Evolutionary conservation across 1,284 basidiomycete species (phyloP), one percentile per base, ranked within the genome.

Genomic region (Fomitopsis schrenkii): DNA sequence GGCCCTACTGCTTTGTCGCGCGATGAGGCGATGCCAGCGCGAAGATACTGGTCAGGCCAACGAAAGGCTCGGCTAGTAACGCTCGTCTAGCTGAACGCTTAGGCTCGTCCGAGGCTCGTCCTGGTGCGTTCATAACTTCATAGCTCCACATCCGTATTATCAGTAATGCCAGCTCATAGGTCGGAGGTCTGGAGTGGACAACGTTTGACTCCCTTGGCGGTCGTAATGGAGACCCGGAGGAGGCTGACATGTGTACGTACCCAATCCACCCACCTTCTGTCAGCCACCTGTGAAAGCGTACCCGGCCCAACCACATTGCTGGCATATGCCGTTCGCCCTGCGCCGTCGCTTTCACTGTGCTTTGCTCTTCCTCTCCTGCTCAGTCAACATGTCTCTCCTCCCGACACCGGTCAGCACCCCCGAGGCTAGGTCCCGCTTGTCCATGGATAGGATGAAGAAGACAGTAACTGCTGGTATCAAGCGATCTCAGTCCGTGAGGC

Each of bases 371-470:
- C 19, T 38, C 35, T 38, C 52, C n/a, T 54, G 33, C 33, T 54
- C 52, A 5, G 36, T 50, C 22, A 22, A n/a, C 48, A 65, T 65
- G 38, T 59, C 58, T 35, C 33, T 57, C 57, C 60, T 59, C 40
- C 41, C 52, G 1, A 26, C 52, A 14, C 58, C 58, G 10, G 58
- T 55, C 41, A 59, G 50, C 12, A 54, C 52, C 40, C 33, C 52
- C 2, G 12, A 45, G 15, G 10, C 58, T 14, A 5, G 52, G 40
- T 7, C 44, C 30, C 58, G 58, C 52, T 35, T 53, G 36, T 15
- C 48, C 26, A 30, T 50, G 28, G 48, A 50, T 30, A 59, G 14
- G 40, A 10, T 56, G 38, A 30, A 56, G 55, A 56, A 36, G 55
- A 22, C 55, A 22, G 57, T 28, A 9, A 59, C 48, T 3, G 46